These are phyloP conservation scores for Halteria grandinella DNA, from an alignment of 73 alveolate species.

Conservation along the genomic window DNA sequence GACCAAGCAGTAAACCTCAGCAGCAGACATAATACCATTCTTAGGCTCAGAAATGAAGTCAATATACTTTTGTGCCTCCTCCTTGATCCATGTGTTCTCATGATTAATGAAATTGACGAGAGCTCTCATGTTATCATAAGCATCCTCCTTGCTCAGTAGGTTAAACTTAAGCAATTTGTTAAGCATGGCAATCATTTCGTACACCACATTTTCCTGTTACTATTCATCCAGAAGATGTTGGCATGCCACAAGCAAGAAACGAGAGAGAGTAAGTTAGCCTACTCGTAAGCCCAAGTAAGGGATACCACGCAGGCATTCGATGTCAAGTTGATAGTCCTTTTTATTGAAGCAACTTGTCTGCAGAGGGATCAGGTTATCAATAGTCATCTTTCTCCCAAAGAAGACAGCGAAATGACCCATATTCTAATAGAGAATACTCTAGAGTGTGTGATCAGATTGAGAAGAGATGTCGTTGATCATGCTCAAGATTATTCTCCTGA, in stretches of 20 bases:
- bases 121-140: conserved; percentile 21
- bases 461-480: conserved; percentile 43
- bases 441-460: conserved; percentile 21
- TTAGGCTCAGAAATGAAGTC: conserved; percentile 11
- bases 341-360: conserved; percentile 44
- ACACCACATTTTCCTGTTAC: conserved; percentile 51
- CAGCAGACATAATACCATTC: conserved; percentile 23
- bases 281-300: conserved; percentile 41
- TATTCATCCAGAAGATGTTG: conserved; percentile 42
- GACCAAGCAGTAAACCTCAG: conserved; percentile 50
- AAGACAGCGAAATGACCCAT: conserved; percentile 35
- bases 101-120: conserved; percentile 49
- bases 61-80: conserved; percentile 40
- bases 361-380: conserved; percentile 50
- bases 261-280: conserved; percentile 44
- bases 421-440: conserved; percentile 17
- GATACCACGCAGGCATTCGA: conserved; percentile 42
- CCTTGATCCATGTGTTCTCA: conserved; percentile 62
- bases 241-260: conserved; percentile 38
- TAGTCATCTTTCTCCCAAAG: conserved; percentile 63
- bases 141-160: conserved; percentile 24
- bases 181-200: conserved; percentile 38
- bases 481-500: conserved; percentile 34
- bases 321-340: conserved; percentile 27
- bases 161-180: conserved; percentile 33